Conservation (phyloP, 345 rosid species). For the Carallia brachiata region DNA sequence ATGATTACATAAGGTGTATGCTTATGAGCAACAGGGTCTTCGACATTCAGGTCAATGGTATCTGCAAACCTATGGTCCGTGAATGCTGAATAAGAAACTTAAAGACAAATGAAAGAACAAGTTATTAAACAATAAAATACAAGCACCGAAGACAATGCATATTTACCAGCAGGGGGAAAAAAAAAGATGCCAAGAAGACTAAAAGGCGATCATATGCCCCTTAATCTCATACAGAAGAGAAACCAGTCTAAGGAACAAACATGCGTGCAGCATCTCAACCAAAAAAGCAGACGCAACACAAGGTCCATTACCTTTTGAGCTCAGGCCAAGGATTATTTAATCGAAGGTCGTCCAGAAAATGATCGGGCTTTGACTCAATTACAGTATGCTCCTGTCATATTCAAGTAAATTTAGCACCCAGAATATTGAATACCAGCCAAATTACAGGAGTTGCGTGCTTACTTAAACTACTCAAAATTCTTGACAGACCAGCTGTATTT, state of each 20-base stretch:
- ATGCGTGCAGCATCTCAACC: no score
- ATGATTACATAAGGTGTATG: conserved; percentile 90
- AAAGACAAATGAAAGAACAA: neutral
- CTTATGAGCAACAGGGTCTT: conserved; percentile 82
- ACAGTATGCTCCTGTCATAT: conserved; percentile 75
- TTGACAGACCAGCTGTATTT: neutral
- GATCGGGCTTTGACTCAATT: conserved; percentile 95
- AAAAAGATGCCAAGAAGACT: neutral
- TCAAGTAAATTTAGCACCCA: conserved; percentile 3
- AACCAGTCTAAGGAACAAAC: no score
- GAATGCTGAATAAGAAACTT: conserved; percentile 23
- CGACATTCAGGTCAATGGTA: conserved; percentile 60
- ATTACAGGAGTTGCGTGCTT: no score
- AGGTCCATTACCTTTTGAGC: conserved; percentile 52
- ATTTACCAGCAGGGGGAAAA: neutral
- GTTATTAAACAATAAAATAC: conserved; percentile 5
- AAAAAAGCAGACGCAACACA: no score
- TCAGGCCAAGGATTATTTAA: conserved; percentile 96
- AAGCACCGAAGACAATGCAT: conserved; percentile 7
- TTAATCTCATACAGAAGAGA: neutral
- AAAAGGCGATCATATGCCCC: neutral
- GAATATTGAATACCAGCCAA: neutral
- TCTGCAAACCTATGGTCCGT: conserved; percentile 63
- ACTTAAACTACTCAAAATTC: neutral
- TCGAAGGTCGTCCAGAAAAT: conserved; percentile 92